Conservation (phyloP, 1,284 basidiomycete genomes). For the Lentinula novae-zelandiae region DNA sequence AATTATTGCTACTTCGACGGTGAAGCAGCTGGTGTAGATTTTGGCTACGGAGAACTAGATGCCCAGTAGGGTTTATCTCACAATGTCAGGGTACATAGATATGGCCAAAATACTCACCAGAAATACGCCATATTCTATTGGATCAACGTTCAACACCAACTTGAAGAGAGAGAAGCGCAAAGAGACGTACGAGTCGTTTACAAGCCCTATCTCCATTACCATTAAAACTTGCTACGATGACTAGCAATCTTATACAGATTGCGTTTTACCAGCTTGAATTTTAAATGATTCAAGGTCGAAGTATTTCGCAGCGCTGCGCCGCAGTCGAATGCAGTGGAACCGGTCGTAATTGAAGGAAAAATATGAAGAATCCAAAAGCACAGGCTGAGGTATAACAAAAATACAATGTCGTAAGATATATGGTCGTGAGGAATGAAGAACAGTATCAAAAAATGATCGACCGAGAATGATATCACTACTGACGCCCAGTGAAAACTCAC, state of each 20-base stretch:
- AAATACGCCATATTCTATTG: conserved; percentile 1
- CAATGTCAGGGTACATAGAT: too few species aligned
- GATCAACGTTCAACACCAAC: background rate
- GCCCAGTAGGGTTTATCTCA: background rate
- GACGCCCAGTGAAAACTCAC: too few species aligned
- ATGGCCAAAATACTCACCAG: background rate
- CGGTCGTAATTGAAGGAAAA: background rate
- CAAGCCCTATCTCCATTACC: background rate
- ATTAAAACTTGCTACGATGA: background rate
- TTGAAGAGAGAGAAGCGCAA: background rate
- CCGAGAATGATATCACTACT: too few species aligned
- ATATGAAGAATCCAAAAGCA: too few species aligned
- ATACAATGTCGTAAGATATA: too few species aligned
- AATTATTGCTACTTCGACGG: conserved; percentile 14
- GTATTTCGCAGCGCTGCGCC: background rate
- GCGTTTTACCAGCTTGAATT: background rate
- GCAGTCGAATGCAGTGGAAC: background rate
- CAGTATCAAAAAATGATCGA: too few species aligned
- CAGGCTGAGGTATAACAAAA: too few species aligned
- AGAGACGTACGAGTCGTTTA: background rate
- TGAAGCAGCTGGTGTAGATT: conserved; percentile 41
- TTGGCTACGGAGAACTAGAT: conserved; percentile 40
- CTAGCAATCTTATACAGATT: too few species aligned
- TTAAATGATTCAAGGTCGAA: background rate
- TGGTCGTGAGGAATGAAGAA: too few species aligned